A percentile compares a stretch with the other conserved stretches of the same genome.
Conservation (phyloP, 495 filamentous ascomycete genomes). For the Symbiotaphrina buchneri region DNA sequence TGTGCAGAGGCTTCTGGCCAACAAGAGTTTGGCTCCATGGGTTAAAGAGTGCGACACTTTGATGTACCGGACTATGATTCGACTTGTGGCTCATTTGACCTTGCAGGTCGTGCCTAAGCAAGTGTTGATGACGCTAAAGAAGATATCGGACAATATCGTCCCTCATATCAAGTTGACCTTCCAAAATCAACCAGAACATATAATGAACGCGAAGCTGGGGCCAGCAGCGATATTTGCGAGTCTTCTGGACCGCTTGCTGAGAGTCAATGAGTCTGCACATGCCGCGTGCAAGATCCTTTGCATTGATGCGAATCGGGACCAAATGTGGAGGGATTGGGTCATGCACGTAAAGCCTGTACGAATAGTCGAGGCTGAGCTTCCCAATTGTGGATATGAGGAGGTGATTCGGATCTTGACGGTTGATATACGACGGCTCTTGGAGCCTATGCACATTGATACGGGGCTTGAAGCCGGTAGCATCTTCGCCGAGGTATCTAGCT, state of each 20-base stretch:
- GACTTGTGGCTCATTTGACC: constrained; percentile 61
- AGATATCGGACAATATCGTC: constrained; percentile 59
- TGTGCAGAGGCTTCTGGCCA: constrained; percentile 79
- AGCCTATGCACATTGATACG: constrained; percentile 31
- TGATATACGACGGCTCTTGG: constrained; percentile 51
- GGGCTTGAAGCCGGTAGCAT: constrained; percentile 28
- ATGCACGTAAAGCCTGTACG: constrained; percentile 50
- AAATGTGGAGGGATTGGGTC: constrained; percentile 90
- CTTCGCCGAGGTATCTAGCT: constrained; percentile 24
- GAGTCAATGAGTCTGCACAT: constrained; percentile 80
- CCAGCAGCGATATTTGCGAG: constrained; percentile 79
- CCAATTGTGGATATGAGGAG: constrained; percentile 39
- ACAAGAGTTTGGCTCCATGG: constrained; percentile 69
- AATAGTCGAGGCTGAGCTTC: constrained; percentile 32
- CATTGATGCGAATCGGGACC: constrained; percentile 48
- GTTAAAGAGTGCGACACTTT: constrained; percentile 86
- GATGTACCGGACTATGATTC: constrained; percentile 92
- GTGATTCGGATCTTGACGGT: constrained; percentile 45
- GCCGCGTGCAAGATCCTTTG: constrained; percentile 58
- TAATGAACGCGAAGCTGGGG: constrained; percentile 61
- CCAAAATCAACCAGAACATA: constrained; percentile 56
- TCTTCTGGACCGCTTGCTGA: constrained; percentile 60
- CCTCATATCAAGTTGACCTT: constrained; percentile 61
- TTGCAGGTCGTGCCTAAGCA: constrained; percentile 71
- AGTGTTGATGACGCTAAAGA: constrained; percentile 64